Conservation (phyloP, 257 asterid species). For the Solanum tarijense region DNA sequence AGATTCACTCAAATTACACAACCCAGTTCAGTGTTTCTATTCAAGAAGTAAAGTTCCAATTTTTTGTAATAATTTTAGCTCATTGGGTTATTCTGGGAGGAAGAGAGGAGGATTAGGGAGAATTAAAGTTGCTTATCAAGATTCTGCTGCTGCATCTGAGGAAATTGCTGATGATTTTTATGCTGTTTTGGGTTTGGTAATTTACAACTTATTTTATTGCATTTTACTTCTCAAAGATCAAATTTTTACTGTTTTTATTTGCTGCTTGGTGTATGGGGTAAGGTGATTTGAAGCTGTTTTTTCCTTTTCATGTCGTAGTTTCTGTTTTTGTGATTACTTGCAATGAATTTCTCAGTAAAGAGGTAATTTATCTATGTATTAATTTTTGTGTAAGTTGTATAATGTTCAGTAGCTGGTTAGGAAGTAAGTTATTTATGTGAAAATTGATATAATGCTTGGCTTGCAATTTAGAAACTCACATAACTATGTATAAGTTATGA, state of each 20-base stretch:
- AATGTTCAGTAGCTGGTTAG: neutral
- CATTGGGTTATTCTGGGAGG: conserved; percentile 22
- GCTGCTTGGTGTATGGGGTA: neutral
- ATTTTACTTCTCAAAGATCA: neutral
- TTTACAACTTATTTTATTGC: neutral
- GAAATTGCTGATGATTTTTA: conserved; percentile 80
- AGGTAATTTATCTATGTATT: neutral
- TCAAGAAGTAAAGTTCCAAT: conserved; percentile 32
- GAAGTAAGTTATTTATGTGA: neutral
- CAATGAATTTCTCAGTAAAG: neutral
- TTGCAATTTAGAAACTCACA: neutral
- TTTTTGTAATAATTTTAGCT: conserved; percentile 18
- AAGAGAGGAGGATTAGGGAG: conserved; percentile 37
- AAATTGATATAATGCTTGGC: neutral
- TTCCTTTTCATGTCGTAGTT: neutral
- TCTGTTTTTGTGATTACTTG: neutral
- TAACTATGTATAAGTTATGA: neutral
- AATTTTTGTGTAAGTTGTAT: neutral
- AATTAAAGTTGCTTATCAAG: conserved; percentile 48
- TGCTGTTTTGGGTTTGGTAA: conserved; percentile 81
- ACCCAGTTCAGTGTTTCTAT: conserved; percentile 27
- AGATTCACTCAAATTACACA: conserved; percentile 55
- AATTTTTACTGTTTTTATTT: neutral
- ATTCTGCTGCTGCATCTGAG: conserved; percentile 36
- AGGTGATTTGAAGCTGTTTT: neutral